These are phyloP conservation scores for Podospora anserina DNA, from an alignment of 495 filamentous ascomycete genomes.

Conservation along the genomic window DNA sequence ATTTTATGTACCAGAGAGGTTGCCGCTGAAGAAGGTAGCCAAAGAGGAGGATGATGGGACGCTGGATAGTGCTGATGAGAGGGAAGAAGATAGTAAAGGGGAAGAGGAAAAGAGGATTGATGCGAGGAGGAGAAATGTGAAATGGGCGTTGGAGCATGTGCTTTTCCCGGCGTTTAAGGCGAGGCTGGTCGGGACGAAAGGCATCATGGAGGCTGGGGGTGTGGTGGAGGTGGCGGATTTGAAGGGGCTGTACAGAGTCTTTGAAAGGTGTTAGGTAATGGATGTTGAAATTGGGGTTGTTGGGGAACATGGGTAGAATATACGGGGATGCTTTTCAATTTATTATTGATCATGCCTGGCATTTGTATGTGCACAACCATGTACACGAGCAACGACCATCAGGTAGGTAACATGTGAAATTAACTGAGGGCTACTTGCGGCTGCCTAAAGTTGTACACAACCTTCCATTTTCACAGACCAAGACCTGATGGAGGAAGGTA, in stretches of 20 bases:
- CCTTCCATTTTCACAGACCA: too few relatives aligned
- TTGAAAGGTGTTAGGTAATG: slow-evolving; percentile 74
- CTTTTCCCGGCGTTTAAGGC: slow-evolving; percentile 81
- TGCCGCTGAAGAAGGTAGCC: slow-evolving; percentile 56
- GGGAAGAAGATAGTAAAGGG: slow-evolving; percentile 3
- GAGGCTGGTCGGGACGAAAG: slow-evolving; percentile 77
- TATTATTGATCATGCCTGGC: too few relatives aligned
- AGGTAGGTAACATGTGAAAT: too few relatives aligned
- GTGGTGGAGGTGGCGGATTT: slow-evolving; percentile 89
- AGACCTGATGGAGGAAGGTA: too few relatives aligned
- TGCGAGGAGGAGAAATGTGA: slow-evolving; percentile 55
- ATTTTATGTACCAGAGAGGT: slow-evolving; percentile 85
- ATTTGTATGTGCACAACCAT: too few relatives aligned
- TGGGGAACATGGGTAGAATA: too few relatives aligned
- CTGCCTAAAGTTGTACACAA: too few relatives aligned
- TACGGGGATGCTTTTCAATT: too few relatives aligned
- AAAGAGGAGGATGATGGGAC: slow-evolving; percentile 11
- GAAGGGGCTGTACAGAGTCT: slow-evolving; percentile 94
- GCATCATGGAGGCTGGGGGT: slow-evolving; percentile 61
- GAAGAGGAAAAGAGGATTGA: slow-evolving; percentile 41
- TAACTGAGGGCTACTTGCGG: too few relatives aligned
- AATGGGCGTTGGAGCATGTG: slow-evolving; percentile 62
- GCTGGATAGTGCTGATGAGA: neutral
- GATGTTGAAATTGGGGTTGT: too few relatives aligned
- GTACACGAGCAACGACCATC: too few relatives aligned